A percentile compares a stretch with the other conserved stretches of the same genome.
These are phyloP conservation scores for Combretum micranthum DNA, from an alignment of 345 rosid species.

Conservation along the genomic window DNA sequence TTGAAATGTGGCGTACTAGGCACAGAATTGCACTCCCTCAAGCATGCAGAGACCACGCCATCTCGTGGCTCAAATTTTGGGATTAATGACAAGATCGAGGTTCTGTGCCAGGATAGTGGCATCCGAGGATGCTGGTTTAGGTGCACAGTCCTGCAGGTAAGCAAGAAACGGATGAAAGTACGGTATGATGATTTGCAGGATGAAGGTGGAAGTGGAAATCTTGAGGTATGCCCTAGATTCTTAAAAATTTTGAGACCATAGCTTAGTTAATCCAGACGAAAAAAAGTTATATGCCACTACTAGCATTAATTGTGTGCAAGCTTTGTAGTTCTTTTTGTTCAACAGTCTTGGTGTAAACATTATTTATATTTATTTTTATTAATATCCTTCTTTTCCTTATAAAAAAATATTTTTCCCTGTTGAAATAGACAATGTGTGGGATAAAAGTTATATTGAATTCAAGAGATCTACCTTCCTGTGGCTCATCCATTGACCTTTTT, in stretches of 20 bases:
- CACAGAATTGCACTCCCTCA: conserved; percentile 44
- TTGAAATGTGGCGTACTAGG: conserved; percentile 42
- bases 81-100: conserved; percentile 69
- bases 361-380: no score
- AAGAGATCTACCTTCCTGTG: not conserved
- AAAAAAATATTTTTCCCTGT: no score
- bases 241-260: not conserved
- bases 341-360: no score
- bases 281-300: no score
- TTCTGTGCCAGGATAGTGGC: conserved; percentile 93
- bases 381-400: no score
- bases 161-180: conserved; percentile 66
- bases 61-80: conserved; percentile 28
- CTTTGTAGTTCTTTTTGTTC: no score
- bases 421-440: no score
- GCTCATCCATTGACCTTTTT: not conserved
- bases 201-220: conserved; percentile 72
- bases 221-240: conserved; percentile 56
- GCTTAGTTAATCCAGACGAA: not conserved
- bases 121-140: conserved; percentile 97
- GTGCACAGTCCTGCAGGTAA: conserved; percentile 65
- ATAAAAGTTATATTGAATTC: no score
- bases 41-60: conserved; percentile 36
- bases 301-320: no score
- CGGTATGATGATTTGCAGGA: conserved; percentile 81